Percentiles rank a stretch among this genome's conserved stretches.
Evolutionary conservation across 2,329 filamentous ascomycete species (phyloP).

Genomic region (Leptodontidium sp.): DNA sequence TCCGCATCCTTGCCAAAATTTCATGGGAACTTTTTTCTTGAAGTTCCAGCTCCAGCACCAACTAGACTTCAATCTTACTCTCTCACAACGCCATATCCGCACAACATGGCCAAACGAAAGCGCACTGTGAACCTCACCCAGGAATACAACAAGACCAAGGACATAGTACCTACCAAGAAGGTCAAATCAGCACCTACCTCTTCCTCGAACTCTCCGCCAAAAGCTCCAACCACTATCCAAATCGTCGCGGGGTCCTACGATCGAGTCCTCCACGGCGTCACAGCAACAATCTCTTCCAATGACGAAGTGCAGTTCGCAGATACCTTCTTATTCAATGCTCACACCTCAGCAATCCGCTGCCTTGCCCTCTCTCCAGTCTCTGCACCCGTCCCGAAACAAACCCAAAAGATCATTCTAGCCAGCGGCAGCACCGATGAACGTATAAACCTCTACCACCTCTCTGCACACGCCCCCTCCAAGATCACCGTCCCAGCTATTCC

Average conservation of each 20-base stretch:
- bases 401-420: conserved; percentile 87
- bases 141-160: conserved; percentile 12
- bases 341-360: conserved; percentile 88
- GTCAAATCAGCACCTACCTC: conserved; percentile 39
- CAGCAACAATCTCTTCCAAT: conserved; percentile 68
- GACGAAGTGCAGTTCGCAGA: conserved; percentile 76
- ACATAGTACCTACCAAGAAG: conserved; percentile 39
- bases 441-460: conserved; percentile 93
- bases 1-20: conserved; percentile 11
- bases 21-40: background rate
- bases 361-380: conserved; percentile 85
- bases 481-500: conserved; percentile 68
- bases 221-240: conserved; percentile 71
- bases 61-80: background rate
- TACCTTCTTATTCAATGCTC: conserved; percentile 94
- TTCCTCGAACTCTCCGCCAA: conserved; percentile 33
- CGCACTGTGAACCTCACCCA: conserved; percentile 37
- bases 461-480: conserved; percentile 69
- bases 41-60: background rate
- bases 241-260: conserved; percentile 95
- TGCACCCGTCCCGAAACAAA: conserved; percentile 63
- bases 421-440: conserved; percentile 93
- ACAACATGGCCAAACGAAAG: conserved; percentile 47
- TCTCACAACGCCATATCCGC: conserved; percentile 6
- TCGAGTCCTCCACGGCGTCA: conserved; percentile 87